A percentile compares a stretch with the other conserved stretches of the same genome.
Conservation (phyloP, 768 basidiomycete genomes). For the Tulasnella sp. region DNA sequence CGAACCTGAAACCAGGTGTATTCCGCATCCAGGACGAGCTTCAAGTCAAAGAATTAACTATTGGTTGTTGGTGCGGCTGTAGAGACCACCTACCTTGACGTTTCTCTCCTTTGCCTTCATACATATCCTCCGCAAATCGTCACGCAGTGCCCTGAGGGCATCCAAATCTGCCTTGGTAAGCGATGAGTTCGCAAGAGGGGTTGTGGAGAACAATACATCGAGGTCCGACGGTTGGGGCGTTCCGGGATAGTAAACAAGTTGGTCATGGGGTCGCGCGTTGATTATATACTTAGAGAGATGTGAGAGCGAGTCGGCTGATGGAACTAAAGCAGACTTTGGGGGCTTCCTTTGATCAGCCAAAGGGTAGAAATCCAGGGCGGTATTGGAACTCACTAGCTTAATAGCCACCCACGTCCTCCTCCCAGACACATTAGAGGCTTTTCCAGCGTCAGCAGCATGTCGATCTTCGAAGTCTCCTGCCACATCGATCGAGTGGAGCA, state of each 20-base stretch:
- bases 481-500: constrained; percentile 61
- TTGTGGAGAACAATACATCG: constrained; percentile 20
- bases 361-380: not conserved
- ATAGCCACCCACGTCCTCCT: constrained; percentile 74
- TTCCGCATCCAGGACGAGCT: constrained; percentile 74
- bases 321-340: constrained; percentile 54
- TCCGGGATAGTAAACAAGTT: constrained; percentile 56
- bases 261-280: constrained; percentile 21
- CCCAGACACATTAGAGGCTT: constrained; percentile 22
- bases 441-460: constrained; percentile 21
- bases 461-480: constrained; percentile 69
- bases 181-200: constrained; percentile 25
- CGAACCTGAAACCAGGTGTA: constrained; percentile 41
- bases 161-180: constrained; percentile 42
- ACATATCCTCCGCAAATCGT: constrained; percentile 55
- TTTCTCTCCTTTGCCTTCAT: constrained; percentile 38
- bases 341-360: constrained; percentile 6
- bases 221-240: constrained; percentile 52
- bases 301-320: constrained; percentile 47
- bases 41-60: not conserved
- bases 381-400: constrained; percentile 48
- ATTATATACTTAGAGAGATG: constrained; percentile 49
- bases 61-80: not conserved
- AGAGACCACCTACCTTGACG: not conserved
- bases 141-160: constrained; percentile 48